Evolutionary conservation across 768 basidiomycete species (phyloP).

Genomic region (Russula sp.): DNA sequence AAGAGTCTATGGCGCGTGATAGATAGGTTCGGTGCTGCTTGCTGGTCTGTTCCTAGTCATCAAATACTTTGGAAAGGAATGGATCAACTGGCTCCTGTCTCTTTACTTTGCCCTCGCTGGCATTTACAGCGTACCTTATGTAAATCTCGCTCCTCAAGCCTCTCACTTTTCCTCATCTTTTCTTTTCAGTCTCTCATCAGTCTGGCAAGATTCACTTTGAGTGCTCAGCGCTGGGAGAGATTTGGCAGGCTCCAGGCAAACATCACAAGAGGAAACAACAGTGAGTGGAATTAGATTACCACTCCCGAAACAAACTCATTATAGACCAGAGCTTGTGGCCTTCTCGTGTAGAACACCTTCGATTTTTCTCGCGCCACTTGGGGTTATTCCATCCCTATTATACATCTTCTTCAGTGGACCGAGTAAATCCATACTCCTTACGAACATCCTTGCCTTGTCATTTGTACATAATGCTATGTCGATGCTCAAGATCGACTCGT

Average conservation of each 20-base stretch:
- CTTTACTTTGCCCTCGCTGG: constrained; percentile 69
- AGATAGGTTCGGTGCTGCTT: constrained; percentile 68
- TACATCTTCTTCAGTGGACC: constrained; percentile 43
- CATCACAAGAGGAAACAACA: constrained; percentile 41
- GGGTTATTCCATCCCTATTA: constrained; percentile 56
- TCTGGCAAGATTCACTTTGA: constrained; percentile 44
- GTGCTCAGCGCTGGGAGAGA: constrained; percentile 49
- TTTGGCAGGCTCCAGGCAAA: constrained; percentile 39
- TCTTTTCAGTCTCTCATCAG: constrained; percentile 45
- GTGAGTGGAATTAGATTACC: constrained; percentile 32
- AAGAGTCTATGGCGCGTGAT: neutral
- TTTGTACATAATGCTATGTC: constrained; percentile 77
- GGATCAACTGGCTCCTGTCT: constrained; percentile 77
- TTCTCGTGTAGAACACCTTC: constrained; percentile 56
- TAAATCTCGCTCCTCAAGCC: constrained; percentile 29
- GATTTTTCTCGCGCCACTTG: constrained; percentile 49
- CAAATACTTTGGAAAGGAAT: constrained; percentile 69
- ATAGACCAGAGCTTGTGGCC: constrained; percentile 32
- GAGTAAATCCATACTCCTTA: constrained; percentile 62
- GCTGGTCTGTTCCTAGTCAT: constrained; percentile 65
- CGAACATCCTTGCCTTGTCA: constrained; percentile 67
- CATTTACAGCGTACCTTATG: constrained; percentile 65
- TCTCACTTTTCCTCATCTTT: neutral
- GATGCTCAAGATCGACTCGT: constrained; percentile 81
- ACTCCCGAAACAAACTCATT: neutral